Evolutionary conservation across 169 alveolate species (phyloP).

Genomic region (Toxoplasma gondii): DNA sequence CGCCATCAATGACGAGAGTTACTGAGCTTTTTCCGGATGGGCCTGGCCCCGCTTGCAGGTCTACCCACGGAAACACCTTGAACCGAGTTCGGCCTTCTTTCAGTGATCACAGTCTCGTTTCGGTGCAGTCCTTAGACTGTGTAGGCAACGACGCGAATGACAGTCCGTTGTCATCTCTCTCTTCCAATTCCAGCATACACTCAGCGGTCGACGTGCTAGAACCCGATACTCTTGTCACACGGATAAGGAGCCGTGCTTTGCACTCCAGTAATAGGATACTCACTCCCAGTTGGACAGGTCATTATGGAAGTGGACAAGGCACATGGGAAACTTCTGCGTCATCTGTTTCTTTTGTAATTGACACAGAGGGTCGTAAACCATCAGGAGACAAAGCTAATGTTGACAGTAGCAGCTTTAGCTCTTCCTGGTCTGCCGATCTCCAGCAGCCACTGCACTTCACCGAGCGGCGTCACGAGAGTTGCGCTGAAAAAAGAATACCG

Average conservation of each 20-base stretch:
- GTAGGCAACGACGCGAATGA: background rate
- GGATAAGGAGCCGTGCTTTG: background rate
- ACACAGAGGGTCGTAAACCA: background rate
- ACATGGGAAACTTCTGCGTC: background rate
- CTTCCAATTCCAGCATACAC: background rate
- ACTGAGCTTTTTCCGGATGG: too few species aligned
- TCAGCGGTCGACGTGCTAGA: background rate
- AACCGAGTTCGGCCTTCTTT: too few species aligned
- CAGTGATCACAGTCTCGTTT: too few species aligned
- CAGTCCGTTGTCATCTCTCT: background rate
- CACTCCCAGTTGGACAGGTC: constrained; percentile 28
- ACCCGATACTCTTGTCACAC: background rate
- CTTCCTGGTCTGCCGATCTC: constrained; percentile 29
- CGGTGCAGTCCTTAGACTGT: too few species aligned
- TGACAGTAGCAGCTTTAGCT: constrained; percentile 37
- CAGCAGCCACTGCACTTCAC: constrained; percentile 31
- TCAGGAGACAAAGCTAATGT: background rate
- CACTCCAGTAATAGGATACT: background rate
- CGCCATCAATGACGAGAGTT: too few species aligned
- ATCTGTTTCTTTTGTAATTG: background rate
- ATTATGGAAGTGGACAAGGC: background rate
- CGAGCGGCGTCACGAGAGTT: background rate
- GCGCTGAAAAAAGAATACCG: background rate
- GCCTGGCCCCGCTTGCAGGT: too few species aligned
- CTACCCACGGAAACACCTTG: too few species aligned